Percentiles rank a stretch among this genome's conserved stretches.
Evolutionary conservation across 768 basidiomycete genomes (phyloP).

Genomic region (Boletus reticulatus): DNA sequence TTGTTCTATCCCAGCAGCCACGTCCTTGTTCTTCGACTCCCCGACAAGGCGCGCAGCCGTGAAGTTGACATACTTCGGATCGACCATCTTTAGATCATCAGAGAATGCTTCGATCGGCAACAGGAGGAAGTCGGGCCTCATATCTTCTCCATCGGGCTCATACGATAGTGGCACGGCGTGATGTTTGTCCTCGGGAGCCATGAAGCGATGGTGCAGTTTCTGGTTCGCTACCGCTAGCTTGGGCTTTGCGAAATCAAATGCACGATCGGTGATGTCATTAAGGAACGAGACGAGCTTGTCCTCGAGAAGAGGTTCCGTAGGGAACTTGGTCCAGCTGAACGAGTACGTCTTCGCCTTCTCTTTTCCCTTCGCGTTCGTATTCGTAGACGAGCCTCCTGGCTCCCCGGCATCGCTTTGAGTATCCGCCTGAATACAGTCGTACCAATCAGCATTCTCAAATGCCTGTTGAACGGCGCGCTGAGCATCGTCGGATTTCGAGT

Average conservation of each 20-base stretch:
- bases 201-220: constrained; percentile 10
- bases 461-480: neutral
- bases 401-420: neutral
- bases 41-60: constrained; percentile 3
- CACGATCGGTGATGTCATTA: no score
- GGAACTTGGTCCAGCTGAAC: constrained; percentile 5
- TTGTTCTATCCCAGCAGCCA: neutral
- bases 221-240: neutral
- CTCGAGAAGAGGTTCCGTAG: neutral
- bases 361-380: neutral
- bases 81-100: neutral
- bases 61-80: neutral
- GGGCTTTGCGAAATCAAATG: neutral
- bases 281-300: constrained; percentile 6
- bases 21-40: constrained; percentile 4
- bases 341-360: neutral
- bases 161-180: constrained; percentile 6
- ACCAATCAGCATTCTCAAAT: neutral
- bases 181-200: neutral
- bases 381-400: neutral
- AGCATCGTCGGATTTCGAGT: neutral
- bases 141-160: constrained; percentile 1
- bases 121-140: constrained; percentile 13
- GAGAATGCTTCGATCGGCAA: constrained; percentile 12
- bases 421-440: neutral